These are phyloP conservation scores for Trametes hirsuta DNA, from an alignment of 1,284 basidiomycete species.

Conservation along the genomic window DNA sequence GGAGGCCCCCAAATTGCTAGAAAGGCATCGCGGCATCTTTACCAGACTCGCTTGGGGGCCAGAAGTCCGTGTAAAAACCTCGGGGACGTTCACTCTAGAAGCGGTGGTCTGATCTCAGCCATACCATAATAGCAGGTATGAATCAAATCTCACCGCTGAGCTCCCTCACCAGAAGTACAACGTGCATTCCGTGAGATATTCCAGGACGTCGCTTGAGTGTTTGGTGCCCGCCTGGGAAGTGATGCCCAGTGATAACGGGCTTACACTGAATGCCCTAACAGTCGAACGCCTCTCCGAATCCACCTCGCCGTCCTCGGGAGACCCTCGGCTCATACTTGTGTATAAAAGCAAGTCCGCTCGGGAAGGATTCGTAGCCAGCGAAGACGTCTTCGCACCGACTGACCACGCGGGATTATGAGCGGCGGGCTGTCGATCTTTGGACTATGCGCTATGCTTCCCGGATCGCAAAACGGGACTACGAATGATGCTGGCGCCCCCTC, in stretches of 20 bases:
- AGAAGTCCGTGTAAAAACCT: conserved; percentile 1
- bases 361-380: no score
- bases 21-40: not conserved
- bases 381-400: no score
- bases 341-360: not conserved
- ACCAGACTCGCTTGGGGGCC: not conserved
- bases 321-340: not conserved
- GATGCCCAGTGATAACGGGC: conserved; percentile 4
- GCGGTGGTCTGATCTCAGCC: not conserved
- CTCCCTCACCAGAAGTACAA: not conserved
- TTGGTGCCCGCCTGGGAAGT: conserved; percentile 1
- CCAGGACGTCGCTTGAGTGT: not conserved
- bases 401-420: no score
- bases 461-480: no score
- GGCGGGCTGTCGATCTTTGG: no score
- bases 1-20: not conserved
- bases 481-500: not conserved
- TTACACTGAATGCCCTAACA: not conserved
- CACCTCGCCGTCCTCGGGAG: not conserved
- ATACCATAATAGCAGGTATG: conserved; percentile 1
- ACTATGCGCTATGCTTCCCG: no score
- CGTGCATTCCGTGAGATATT: not conserved
- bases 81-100: conserved; percentile 8
- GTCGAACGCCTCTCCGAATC: not conserved
- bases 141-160: not conserved